Evolutionary conservation across 2,329 filamentous ascomycete genomes (phyloP).

Genomic region (Saccharata proteae): DNA sequence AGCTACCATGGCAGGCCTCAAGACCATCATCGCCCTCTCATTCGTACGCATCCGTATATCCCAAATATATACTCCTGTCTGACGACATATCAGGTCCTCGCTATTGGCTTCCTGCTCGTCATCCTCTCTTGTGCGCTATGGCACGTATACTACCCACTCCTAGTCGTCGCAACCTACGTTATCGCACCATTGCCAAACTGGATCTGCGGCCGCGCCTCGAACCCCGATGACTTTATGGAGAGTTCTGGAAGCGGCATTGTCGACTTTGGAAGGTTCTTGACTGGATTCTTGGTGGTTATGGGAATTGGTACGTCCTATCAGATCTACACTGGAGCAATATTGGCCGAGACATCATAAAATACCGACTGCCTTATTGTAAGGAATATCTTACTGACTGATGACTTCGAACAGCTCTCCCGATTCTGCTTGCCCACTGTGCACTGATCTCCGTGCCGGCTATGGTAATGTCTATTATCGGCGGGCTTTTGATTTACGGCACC

Average conservation of each 20-base stretch:
- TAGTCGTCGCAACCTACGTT: constrained; percentile 93
- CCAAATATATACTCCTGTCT: not conserved
- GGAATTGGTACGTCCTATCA: constrained; percentile 64
- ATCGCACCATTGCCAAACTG: constrained; percentile 92
- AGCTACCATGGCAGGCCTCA: constrained; percentile 69
- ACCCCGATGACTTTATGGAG: constrained; percentile 93
- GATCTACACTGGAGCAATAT: not conserved
- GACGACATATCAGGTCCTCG: constrained; percentile 53
- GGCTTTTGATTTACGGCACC: constrained; percentile 89
- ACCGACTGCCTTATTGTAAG: not conserved
- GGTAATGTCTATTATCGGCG: constrained; percentile 88
- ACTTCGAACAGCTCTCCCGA: constrained; percentile 57
- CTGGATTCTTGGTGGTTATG: constrained; percentile 94
- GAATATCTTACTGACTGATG: constrained; percentile 5
- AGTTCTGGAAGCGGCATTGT: constrained; percentile 70
- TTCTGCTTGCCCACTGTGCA: constrained; percentile 74
- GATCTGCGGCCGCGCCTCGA: constrained; percentile 79
- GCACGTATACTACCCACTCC: constrained; percentile 85
- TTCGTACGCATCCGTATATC: constrained; percentile 51
- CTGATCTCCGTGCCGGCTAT: constrained; percentile 77
- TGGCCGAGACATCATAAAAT: no score
- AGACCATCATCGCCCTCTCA: constrained; percentile 97
- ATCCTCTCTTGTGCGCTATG: constrained; percentile 95
- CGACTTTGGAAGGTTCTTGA: constrained; percentile 87
- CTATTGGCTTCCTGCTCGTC: constrained; percentile 95